Percentiles rank a stretch among this genome's conserved stretches.
phyloP scores from a whole-genome alignment of 148 eudicot genomes.

The Dianthus caryophyllus region DNA sequence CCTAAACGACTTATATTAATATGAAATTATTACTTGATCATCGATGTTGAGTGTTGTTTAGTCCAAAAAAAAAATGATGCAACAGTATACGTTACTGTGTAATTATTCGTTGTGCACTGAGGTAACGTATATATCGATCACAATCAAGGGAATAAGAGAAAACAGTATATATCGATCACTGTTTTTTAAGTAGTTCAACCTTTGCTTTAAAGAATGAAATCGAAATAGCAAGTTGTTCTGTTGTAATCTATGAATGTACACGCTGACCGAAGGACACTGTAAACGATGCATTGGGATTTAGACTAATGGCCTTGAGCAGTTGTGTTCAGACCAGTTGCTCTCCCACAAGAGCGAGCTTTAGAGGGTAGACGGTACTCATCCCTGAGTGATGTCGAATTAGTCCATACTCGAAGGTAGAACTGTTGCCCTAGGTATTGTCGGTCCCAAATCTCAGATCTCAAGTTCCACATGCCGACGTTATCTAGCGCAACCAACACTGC shows the following conservation, averaged over 20 bases:
- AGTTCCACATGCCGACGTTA: conserved; percentile 96
- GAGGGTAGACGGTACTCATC: conserved; percentile 81
- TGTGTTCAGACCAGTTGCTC: conserved; percentile 65
- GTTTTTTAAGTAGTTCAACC: no score
- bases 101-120: no score
- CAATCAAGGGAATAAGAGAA: no score
- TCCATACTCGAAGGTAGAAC: conserved; percentile 66
- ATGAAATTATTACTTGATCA: no score
- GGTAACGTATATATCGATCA: no score
- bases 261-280: background rate
- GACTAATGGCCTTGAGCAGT: conserved; percentile 50
- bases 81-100: no score
- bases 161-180: no score
- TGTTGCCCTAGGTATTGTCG: conserved; percentile 92
- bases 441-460: conserved; percentile 89
- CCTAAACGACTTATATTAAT: no score
- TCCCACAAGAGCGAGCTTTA: conserved; percentile 84
- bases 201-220: conserved; percentile 57
- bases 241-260: conserved; percentile 15
- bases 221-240: conserved; percentile 56
- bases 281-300: conserved; percentile 12
- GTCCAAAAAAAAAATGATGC: no score
- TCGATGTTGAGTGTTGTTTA: no score
- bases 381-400: conserved; percentile 66
- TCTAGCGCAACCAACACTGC: conserved; percentile 74